Evolutionary conservation across 2,329 filamentous ascomycete species (phyloP), one percentile per base, ranked within the genome.

Genomic region (Triangularia setosa): DNA sequence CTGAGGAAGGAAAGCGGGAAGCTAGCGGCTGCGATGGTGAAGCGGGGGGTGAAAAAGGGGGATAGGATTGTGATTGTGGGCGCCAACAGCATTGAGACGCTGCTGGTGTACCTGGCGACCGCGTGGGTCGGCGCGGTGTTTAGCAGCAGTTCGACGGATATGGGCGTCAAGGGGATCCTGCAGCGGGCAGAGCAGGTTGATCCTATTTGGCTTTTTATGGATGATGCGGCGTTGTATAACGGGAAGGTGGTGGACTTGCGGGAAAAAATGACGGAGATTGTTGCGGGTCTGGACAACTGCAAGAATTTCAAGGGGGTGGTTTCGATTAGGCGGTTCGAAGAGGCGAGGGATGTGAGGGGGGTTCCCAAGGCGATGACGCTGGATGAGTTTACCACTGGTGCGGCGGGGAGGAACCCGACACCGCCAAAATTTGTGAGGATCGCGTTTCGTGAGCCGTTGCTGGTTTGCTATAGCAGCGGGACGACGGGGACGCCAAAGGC

Each of bases 401-500:
- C 72, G 40, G 75, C 68, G 1, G 33, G 71, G 30, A 69, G 71
- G 0, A 59, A 67, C 8, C 60, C 71, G 0, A 73, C 77, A 1
- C 16, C 56, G n/a, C 69, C 70, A 2, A 77, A 79, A 1, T 88
- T 92, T 65, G 82, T 83, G 44, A 82, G 87, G 44, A 78, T 91
- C 5, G 82, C 76, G 0, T 95, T 93, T 73, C 81, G 87, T 27
- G 90, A 94, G 67, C 91, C 92, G 0, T 89, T 91, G 75, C 77
- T 94, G 33, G 84, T 96, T 35, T 90, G 89, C 64, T 96, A 92
- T 67, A 90, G 89, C 0, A 91, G 88, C 1, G 92, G 92, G 1
- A 96, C 92, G 6, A 96, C 92, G 0, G 92, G 92, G 3, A 86
- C 85, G 21, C 92, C 92, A 12, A 96, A 96, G 73, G 93, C 91